Evolutionary conservation across 768 basidiomycete species (phyloP).

Genomic region (Daedalea quercina): DNA sequence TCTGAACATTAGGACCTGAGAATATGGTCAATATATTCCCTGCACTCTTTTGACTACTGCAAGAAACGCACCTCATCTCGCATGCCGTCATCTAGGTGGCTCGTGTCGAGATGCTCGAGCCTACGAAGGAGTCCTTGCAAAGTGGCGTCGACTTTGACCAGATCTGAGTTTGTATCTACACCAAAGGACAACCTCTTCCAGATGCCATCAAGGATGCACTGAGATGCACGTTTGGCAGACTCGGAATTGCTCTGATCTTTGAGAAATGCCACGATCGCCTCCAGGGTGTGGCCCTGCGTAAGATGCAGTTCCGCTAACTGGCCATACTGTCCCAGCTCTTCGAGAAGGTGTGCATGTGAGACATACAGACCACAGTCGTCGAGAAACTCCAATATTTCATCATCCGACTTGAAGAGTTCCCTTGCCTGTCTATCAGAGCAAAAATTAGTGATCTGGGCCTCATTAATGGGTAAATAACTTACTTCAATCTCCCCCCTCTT

Average conservation of each 20-base stretch:
- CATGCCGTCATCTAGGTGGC: neutral
- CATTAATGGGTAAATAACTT: neutral
- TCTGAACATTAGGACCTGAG: slow-evolving; percentile 28
- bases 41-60: neutral
- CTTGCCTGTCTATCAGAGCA: slow-evolving; percentile 35
- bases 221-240: slow-evolving; percentile 28
- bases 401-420: slow-evolving; percentile 40
- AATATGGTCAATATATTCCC: no score
- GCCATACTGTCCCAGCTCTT: slow-evolving; percentile 30
- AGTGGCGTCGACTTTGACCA: slow-evolving; percentile 1
- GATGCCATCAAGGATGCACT: slow-evolving; percentile 35
- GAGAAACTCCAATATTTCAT: slow-evolving; percentile 51
- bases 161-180: slow-evolving; percentile 1
- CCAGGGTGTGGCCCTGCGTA: slow-evolving; percentile 36
- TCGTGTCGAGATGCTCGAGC: neutral
- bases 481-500: slow-evolving; percentile 26
- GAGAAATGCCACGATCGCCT: slow-evolving; percentile 43
- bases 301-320: slow-evolving; percentile 51
- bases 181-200: slow-evolving; percentile 43
- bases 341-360: slow-evolving; percentile 39
- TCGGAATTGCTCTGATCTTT: slow-evolving; percentile 22
- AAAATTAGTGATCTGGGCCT: no score
- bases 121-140: neutral
- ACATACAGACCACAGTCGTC: slow-evolving; percentile 46
- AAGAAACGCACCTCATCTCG: slow-evolving; percentile 8